These are phyloP conservation scores for Brassica rapa DNA, from an alignment of 345 rosid species.

Conservation along the genomic window DNA sequence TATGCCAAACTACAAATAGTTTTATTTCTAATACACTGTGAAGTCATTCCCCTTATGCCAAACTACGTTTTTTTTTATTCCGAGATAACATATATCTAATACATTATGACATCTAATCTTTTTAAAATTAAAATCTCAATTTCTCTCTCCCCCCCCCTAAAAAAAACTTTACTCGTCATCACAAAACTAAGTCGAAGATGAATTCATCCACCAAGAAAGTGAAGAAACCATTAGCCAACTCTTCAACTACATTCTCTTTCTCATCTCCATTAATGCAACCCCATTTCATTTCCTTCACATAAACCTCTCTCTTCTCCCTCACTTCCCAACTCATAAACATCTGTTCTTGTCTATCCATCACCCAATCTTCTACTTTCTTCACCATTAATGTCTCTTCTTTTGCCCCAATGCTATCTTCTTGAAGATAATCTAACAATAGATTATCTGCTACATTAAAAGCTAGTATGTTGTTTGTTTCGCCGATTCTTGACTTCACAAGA, in stretches of 20 bases:
- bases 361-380: constrained; percentile 59
- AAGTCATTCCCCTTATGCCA: background rate
- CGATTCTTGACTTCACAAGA: constrained; percentile 17
- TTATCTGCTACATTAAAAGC: constrained; percentile 33
- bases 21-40: background rate
- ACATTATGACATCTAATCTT: constrained; percentile 8
- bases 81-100: background rate
- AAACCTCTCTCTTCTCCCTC: constrained; percentile 47
- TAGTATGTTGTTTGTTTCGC: constrained; percentile 24
- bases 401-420: constrained; percentile 42
- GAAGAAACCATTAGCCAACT: constrained; percentile 54
- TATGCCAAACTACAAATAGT: background rate
- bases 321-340: constrained; percentile 62
- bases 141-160: too few species aligned
- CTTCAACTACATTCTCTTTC: constrained; percentile 42
- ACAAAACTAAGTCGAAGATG: constrained; percentile 41
- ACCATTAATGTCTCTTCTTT: constrained; percentile 36
- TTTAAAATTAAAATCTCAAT: constrained; percentile 23
- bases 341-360: constrained; percentile 48
- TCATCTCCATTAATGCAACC: constrained; percentile 47
- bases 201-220: constrained; percentile 58
- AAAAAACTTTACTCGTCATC: background rate
- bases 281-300: constrained; percentile 50
- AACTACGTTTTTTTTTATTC: background rate
- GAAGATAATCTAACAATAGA: constrained; percentile 53